Percentiles rank a stretch among this genome's conserved stretches.
These are phyloP conservation scores for Xylaria acuta DNA, from an alignment of 495 filamentous ascomycete species.

Conservation along the genomic window DNA sequence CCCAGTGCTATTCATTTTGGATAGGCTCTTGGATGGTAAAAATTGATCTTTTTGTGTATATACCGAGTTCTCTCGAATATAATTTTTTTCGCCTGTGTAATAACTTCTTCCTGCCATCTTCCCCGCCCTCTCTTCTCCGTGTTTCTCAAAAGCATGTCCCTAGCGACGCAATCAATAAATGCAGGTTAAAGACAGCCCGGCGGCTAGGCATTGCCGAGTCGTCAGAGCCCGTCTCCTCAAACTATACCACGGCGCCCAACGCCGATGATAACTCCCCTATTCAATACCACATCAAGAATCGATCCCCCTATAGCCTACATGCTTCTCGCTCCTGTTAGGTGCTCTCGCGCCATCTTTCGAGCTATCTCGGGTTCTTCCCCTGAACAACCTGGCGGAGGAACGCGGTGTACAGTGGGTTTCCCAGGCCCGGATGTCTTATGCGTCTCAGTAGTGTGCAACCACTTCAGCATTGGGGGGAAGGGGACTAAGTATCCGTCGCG, in stretches of 20 bases:
- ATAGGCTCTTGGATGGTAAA: not conserved
- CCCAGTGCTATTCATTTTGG: not conserved
- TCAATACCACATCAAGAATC: not conserved
- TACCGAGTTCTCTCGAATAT: not conserved
- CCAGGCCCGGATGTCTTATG: not conserved
- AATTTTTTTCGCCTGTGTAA: not conserved
- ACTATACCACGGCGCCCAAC: not conserved
- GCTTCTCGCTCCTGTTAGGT: not conserved
- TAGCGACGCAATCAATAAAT: not conserved
- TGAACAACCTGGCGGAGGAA: slow-evolving; percentile 5
- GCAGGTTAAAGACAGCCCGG: not conserved
- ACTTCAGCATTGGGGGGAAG: not conserved
- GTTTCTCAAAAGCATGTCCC: not conserved
- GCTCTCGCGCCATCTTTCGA: not conserved
- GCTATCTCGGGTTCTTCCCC: not conserved
- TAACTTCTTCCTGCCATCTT: not conserved
- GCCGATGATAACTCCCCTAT: not conserved
- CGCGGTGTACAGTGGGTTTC: not conserved
- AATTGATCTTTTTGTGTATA: not conserved
- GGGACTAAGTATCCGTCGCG: not conserved
- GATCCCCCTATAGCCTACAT: not conserved
- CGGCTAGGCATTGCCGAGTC: not conserved
- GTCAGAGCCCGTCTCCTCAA: not conserved
- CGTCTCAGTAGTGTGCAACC: not conserved
- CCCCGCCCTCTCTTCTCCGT: not conserved